Evolutionary conservation across 208 protist species (phyloP).

Genomic region (Acanthamoeba culbertsoni): DNA sequence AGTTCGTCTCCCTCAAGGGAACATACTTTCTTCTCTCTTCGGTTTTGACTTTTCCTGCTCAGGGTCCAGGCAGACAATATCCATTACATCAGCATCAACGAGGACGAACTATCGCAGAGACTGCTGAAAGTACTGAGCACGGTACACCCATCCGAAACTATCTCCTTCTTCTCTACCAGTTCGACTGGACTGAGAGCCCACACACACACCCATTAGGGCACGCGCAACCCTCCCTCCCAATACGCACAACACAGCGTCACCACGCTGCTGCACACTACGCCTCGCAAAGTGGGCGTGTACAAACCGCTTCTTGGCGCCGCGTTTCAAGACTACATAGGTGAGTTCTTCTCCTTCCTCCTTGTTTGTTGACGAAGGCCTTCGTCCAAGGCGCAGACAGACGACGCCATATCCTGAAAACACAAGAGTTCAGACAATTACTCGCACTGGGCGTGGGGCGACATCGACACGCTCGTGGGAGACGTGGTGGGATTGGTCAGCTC

Average conservation of each 20-base stretch:
- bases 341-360: background rate
- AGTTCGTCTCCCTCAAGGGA: background rate
- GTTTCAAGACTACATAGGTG: background rate
- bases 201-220: no score
- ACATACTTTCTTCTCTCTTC: background rate
- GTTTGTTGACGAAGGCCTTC: no score
- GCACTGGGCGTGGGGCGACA: conserved; percentile 28
- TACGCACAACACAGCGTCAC: background rate
- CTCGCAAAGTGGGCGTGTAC: background rate
- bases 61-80: background rate
- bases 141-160: background rate
- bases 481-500: background rate
- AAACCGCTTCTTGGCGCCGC: background rate
- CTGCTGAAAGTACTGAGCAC: background rate
- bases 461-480: background rate
- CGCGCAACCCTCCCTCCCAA: background rate
- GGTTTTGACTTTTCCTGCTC: background rate
- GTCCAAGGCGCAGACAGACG: no score
- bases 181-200: no score
- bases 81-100: background rate
- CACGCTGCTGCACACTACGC: background rate
- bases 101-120: background rate
- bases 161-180: background rate
- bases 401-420: no score
- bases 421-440: background rate